Conservation (phyloP, 2,329 filamentous ascomycete species). For the Hypocrella siamensis region DNA sequence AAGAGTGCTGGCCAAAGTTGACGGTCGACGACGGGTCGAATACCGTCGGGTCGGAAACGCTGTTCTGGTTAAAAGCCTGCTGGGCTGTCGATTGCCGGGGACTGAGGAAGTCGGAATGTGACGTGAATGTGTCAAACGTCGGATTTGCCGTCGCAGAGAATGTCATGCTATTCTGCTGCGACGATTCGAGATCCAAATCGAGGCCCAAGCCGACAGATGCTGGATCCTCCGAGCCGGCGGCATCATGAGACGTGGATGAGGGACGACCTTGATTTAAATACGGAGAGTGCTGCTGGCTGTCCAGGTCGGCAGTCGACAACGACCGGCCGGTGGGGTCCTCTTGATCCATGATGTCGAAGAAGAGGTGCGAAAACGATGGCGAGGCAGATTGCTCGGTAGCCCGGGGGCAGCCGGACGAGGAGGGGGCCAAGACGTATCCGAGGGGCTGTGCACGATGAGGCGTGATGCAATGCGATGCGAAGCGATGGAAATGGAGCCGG, state of each 20-base stretch:
- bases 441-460: conserved; percentile 10
- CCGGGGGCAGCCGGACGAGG: too few relatives aligned
- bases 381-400: conserved; percentile 22
- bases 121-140: conserved; percentile 29
- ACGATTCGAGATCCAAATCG: conserved; percentile 31
- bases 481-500: conserved; percentile 6
- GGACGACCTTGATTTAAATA: conserved; percentile 51
- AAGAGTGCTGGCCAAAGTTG: conserved; percentile 27
- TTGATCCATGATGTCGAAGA: conserved; percentile 23
- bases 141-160: conserved; percentile 13
- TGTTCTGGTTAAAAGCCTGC: conserved; percentile 12
- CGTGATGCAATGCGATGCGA: conserved; percentile 9
- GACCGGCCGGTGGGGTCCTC: conserved; percentile 37
- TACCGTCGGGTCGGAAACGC: conserved; percentile 18
- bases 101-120: conserved; percentile 31
- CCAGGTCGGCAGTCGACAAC: conserved; percentile 28
- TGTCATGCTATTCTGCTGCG: conserved; percentile 14
- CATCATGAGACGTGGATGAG: conserved; percentile 45
- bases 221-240: conserved; percentile 24
- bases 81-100: conserved; percentile 25
- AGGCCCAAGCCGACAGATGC: conserved; percentile 39
- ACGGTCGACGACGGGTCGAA: conserved; percentile 28
- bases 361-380: conserved; percentile 7
- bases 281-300: conserved; percentile 35
- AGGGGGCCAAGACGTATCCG: too few relatives aligned